Evolutionary conservation across 768 basidiomycete genomes (phyloP).

Genomic region (Daedalea quercina): DNA sequence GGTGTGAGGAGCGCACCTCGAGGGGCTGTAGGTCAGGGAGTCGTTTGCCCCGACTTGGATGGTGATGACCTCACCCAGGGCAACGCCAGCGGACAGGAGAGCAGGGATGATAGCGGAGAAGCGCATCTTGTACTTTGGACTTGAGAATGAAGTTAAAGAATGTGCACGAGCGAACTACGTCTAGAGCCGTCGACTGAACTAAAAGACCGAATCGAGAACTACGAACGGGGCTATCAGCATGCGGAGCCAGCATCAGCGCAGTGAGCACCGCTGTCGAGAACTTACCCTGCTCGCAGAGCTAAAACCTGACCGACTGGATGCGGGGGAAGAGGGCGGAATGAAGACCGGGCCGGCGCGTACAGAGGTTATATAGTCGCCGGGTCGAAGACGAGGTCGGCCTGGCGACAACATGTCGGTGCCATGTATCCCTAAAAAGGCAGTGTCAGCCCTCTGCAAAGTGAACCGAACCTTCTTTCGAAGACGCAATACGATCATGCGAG

Average conservation of each 20-base stretch:
- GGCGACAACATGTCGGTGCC: background rate
- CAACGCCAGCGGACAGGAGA: conserved; percentile 36
- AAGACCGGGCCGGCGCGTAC: background rate
- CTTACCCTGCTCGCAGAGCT: conserved; percentile 42
- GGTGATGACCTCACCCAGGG: conserved; percentile 30
- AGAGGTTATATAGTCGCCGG: conserved; percentile 4
- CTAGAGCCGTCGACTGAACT: conserved; percentile 12
- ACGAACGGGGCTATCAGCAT: conserved; percentile 6
- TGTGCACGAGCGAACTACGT: conserved; percentile 7
- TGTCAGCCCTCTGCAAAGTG: background rate
- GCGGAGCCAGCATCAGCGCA: background rate
- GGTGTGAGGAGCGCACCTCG: conserved; percentile 4
- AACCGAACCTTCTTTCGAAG: background rate
- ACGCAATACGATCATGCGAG: background rate
- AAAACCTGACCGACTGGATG: conserved; percentile 29
- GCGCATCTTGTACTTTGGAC: conserved; percentile 39
- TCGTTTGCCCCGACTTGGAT: conserved; percentile 23
- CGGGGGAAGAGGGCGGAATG: conserved; percentile 13
- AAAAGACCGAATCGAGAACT: conserved; percentile 22
- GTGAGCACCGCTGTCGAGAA: conserved; percentile 10
- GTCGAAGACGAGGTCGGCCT: background rate
- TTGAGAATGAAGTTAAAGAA: conserved; percentile 5
- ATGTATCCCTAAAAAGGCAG: background rate
- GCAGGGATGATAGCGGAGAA: conserved; percentile 37
- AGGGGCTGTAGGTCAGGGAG: conserved; percentile 24